Evolutionary conservation across 371 early-diverging fungal species (phyloP), one percentile per base, ranked within the genome.

Genomic region (Zychaea mexicana): DNA sequence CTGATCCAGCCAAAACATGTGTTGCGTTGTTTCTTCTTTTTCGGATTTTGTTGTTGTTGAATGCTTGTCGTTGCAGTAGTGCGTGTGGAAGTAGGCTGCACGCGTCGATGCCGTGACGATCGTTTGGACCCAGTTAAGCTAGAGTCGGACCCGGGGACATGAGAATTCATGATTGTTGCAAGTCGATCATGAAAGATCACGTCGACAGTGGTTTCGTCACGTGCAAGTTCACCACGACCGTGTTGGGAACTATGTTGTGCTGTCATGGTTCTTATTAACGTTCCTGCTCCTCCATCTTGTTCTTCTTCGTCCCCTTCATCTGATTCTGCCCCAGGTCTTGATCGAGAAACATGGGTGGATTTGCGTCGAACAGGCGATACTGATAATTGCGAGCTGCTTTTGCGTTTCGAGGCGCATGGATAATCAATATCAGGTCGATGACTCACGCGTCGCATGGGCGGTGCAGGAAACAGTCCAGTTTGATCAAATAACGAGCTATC

Each of bases 171-270:
- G 27, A 75, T 58, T 8, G 52, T 58, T 3, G 60, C 62, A 2
- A 78, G 58, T 17, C 61, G 57, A n/a, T 67, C 39, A 28, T 63
- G 65, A 32, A 78, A 78, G 24, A 71, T 7, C 1, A 55, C 49
- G 49, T 71, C 62, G 2, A 78, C 68, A 12, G 64, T 57, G 0
- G 30, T 39, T 39, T 78, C 70, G 36, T 70, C 70, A 32, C 60
- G 70, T 0, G 73, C 75, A 12, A 78, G 57, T 21, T 75, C 78
- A 3, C 73, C 71, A 9, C 71, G 69, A 13, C 71, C 75, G 32
- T 78, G 75, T 19, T 69, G 70, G 17, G 70, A 69, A 10, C 32
- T 26, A 27, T 5, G 21, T 49, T 49, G 49, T 24, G 15, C 33
- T 65, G 21, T 33, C 36, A 8, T 22, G n/a, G 24, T 39, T 28